A percentile compares a stretch with the other conserved stretches of the same genome.
phyloP scores from a whole-genome alignment of 2,329 filamentous ascomycete species.

The Hirsutella thompsonii region DNA sequence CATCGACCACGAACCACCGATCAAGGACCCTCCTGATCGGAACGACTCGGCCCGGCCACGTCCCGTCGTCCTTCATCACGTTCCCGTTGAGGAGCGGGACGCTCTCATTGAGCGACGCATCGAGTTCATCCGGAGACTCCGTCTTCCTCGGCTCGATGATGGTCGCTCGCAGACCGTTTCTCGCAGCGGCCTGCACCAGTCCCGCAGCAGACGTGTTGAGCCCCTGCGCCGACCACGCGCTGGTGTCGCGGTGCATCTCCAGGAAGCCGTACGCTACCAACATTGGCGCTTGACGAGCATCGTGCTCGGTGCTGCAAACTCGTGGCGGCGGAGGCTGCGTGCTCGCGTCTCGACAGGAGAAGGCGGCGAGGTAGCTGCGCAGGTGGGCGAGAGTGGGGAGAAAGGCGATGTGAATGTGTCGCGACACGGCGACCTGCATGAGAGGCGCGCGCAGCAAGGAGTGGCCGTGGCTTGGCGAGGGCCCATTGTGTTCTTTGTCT shows the following conservation, averaged over 20 bases:
- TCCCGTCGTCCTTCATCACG: constrained; percentile 34
- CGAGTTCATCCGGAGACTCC: constrained; percentile 15
- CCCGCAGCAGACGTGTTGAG: constrained; percentile 48
- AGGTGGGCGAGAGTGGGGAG: constrained; percentile 64
- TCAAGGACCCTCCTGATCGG: constrained; percentile 42
- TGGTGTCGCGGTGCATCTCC: constrained; percentile 51
- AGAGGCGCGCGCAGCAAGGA: constrained; percentile 50
- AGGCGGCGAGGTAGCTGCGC: constrained; percentile 58
- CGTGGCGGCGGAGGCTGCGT: constrained; percentile 20
- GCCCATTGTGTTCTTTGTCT: not conserved
- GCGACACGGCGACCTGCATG: constrained; percentile 53
- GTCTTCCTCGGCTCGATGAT: constrained; percentile 31
- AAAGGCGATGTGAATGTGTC: constrained; percentile 59
- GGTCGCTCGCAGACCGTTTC: constrained; percentile 28
- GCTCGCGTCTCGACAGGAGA: constrained; percentile 24
- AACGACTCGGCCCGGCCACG: constrained; percentile 46
- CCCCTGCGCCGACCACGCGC: constrained; percentile 66
- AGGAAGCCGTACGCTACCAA: constrained; percentile 55
- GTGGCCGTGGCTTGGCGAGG: constrained; percentile 4
- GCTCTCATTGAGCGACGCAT: constrained; percentile 31
- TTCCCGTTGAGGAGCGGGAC: constrained; percentile 51
- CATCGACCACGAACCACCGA: constrained; percentile 49
- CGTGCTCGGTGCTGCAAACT: constrained; percentile 17
- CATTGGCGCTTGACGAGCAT: constrained; percentile 18
- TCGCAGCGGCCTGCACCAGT: constrained; percentile 46